These are phyloP conservation scores for Lipomyces anomalus DNA, from an alignment of 805 yeast species.

Conservation along the genomic window DNA sequence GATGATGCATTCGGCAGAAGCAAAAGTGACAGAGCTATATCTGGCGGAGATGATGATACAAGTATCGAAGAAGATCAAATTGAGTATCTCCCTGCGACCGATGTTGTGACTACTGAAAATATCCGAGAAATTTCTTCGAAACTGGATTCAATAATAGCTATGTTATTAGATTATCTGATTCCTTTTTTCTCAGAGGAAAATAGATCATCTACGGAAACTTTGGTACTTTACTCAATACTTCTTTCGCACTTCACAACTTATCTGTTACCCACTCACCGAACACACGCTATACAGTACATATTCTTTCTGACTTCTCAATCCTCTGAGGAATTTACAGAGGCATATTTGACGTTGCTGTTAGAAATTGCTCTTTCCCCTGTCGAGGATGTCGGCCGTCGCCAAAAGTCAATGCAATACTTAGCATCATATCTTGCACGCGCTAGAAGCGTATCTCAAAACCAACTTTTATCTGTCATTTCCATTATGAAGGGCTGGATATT, in stretches of 20 bases:
- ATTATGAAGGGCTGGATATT: conserved; percentile 80
- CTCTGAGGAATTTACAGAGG: conserved; percentile 76
- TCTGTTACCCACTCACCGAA: conserved; percentile 84
- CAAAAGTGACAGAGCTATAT: neutral
- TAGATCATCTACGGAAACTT: conserved; percentile 55
- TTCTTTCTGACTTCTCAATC: conserved; percentile 76
- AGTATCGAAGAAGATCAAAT: conserved; percentile 46
- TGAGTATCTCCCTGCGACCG: conserved; percentile 7
- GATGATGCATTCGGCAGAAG: neutral
- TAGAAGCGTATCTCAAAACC: conserved; percentile 59
- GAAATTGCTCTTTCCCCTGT: conserved; percentile 72
- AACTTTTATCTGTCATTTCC: conserved; percentile 74
- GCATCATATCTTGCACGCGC: conserved; percentile 90
- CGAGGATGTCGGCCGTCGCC: conserved; percentile 66
- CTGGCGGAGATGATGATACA: conserved; percentile 20
- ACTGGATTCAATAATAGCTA: conserved; percentile 61
- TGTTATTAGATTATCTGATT: conserved; percentile 50
- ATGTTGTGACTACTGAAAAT: neutral
- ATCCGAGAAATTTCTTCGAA: conserved; percentile 36
- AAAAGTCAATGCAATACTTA: conserved; percentile 86
- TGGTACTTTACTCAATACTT: conserved; percentile 64
- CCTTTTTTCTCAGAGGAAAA: conserved; percentile 38
- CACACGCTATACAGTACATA: conserved; percentile 80
- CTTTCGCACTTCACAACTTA: conserved; percentile 74
- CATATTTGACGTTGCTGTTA: conserved; percentile 71